Evolutionary conservation across 169 alveolate genomes (phyloP), one percentile per base, ranked within the genome.

Genomic region (Eimeria mitis): DNA sequence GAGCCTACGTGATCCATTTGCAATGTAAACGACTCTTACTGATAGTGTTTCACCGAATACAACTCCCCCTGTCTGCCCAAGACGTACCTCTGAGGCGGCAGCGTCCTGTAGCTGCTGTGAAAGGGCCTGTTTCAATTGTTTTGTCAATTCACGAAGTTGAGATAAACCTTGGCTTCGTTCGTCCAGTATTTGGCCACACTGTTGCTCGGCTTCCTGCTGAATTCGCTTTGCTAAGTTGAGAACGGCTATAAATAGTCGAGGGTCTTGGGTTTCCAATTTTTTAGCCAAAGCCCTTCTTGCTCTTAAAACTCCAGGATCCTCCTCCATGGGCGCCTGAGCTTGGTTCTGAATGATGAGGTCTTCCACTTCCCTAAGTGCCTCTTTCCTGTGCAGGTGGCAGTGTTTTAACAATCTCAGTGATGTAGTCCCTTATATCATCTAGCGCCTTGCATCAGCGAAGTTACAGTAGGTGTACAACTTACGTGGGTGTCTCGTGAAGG

Each of bases 291-390:
- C 94, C 42, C 83, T 68, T 44, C 94, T 61, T 87, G 94, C 94
- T 21, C 94, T 31, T 34, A 87, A 61, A 63, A 87, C 94, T n/a
- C 83, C 94, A 87, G 94, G 94, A 44, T 87, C 94, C 65, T 87
- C 94, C 83, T 87, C 71, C 83, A 61, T 37, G 25, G 94, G 71
- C 19, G 65, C 81, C 81, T 40, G 54, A 28, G 84, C 49, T 25
- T 87, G 94, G 49, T 71, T 87, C 28, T 63, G 94, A 28, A 87
- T 83, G 47, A 87, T 75, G 34, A 87, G 94, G 34, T 61, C 94
- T 42, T 56, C 94, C 40, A 87, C 83, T 31, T 87, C 83, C 63
- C 23, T 75, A 65, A 44, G 8, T 28, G 25, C 83, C 16, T 28
- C 68, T 23, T 47, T 65, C 68, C 94, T 87, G 94, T 14, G 40